Evolutionary conservation across 2,329 filamentous ascomycete genomes (phyloP).

Genomic region (Exophiala mesophila): DNA sequence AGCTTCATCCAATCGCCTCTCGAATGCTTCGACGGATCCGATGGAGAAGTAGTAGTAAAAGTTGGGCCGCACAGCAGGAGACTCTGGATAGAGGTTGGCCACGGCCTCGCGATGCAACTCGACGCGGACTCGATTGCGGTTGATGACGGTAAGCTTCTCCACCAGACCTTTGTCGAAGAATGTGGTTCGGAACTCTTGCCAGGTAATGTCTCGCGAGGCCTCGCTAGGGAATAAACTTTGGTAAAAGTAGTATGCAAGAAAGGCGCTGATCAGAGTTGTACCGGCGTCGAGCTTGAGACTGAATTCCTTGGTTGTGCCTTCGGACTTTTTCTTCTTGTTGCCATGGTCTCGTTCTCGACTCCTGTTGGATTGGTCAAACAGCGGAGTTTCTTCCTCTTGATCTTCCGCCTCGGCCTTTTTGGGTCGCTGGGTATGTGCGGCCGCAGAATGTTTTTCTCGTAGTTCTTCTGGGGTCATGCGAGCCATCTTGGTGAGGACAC

Average conservation of each 20-base stretch:
- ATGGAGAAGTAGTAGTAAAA: slow-evolving; percentile 94
- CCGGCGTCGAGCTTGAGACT: slow-evolving; percentile 52
- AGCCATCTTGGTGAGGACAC: slow-evolving; percentile 54
- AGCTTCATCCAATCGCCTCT: slow-evolving; percentile 79
- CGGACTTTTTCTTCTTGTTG: slow-evolving; percentile 29
- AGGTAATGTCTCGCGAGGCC: slow-evolving; percentile 77
- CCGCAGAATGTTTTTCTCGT: slow-evolving; percentile 32
- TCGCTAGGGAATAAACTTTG: slow-evolving; percentile 62
- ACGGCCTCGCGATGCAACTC: slow-evolving; percentile 72
- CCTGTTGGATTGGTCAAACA: slow-evolving; percentile 26
- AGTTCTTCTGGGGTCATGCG: slow-evolving; percentile 44
- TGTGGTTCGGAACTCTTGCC: slow-evolving; percentile 90
- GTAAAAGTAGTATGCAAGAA: slow-evolving; percentile 61
- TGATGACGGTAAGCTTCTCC: slow-evolving; percentile 80
- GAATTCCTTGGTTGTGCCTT: slow-evolving; percentile 38
- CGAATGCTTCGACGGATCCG: slow-evolving; percentile 88
- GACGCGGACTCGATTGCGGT: slow-evolving; percentile 72
- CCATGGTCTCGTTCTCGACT: slow-evolving; percentile 30
- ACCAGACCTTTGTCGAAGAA: slow-evolving; percentile 96
- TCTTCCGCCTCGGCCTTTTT: slow-evolving; percentile 22
- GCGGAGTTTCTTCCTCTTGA: slow-evolving; percentile 15
- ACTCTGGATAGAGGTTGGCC: slow-evolving; percentile 68
- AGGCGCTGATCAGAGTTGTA: slow-evolving; percentile 52
- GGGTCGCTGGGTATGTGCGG: slow-evolving; percentile 13
- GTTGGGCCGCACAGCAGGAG: slow-evolving; percentile 60